phyloP scores from a whole-genome alignment of 495 filamentous ascomycete species.

The Penicillium roqueforti region DNA sequence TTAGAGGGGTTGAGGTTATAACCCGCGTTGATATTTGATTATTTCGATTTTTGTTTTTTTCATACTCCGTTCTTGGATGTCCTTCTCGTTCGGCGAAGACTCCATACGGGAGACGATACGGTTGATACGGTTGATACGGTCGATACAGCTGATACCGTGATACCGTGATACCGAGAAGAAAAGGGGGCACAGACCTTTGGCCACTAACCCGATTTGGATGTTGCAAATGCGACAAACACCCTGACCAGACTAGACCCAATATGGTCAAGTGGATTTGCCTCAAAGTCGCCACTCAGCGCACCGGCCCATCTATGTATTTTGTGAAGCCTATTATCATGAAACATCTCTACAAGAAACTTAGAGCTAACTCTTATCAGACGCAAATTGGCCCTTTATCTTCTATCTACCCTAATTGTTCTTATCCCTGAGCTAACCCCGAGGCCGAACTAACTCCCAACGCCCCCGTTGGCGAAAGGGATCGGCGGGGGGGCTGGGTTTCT shows the following conservation, averaged over 20 bases:
- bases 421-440: not conserved
- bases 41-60: too few species aligned
- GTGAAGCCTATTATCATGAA: not conserved
- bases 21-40: not conserved
- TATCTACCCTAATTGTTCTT: not conserved
- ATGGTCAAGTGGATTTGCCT: not conserved
- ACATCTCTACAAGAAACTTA: not conserved
- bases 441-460: slow-evolving; percentile 6
- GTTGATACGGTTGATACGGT: not conserved
- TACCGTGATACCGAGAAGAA: slow-evolving; percentile 3
- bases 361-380: too few species aligned
- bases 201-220: slow-evolving; percentile 7
- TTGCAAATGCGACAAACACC: slow-evolving; percentile 12
- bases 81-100: not conserved
- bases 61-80: not conserved
- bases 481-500: slow-evolving; percentile 3
- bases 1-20: not conserved
- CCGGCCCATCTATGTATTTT: too few species aligned
- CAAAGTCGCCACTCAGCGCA: not conserved
- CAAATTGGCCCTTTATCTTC: not conserved
- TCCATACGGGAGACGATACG: not conserved
- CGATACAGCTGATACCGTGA: too few species aligned
- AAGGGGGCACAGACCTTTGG: slow-evolving; percentile 1
- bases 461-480: not conserved
- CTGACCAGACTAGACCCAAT: not conserved